Base-by-base conservation (phyloP, 75 land plant species). In the Pseudotsuga menziesii region DNA sequence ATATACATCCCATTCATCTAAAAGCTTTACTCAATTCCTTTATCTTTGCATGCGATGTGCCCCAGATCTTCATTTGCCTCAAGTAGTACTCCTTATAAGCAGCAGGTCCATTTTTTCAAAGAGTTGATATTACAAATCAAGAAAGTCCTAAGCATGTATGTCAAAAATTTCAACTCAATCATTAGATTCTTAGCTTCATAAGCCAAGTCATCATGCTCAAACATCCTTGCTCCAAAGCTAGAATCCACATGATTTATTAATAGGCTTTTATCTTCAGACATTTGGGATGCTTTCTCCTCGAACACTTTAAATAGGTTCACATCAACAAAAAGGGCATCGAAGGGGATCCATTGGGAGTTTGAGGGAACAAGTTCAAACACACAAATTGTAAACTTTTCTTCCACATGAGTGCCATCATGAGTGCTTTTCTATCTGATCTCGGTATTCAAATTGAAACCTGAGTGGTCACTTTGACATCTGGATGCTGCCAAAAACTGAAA, bases 1-100 rank as follows among this genome's bases (percentile, higher is more conserved):
- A 67, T 89, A 89, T 0, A 74, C 77, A 76, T 93, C 94, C 99
- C 99, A 97, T 81, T 97, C 99, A 79, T 91, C 88, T 25, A 97
- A 83, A 88, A 97, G 85, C 77, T 91, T 84, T 74, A n/a, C 81
- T 85, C 32, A 97, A 81, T 39, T 91, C 88, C 74, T 81, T 80
- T 62, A 92, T 95, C 81, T 94, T 94, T 60, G 75, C 88, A 22
- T 83, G 74, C 75, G 99, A 97, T 36, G 93, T 94, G 41, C 91
- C 91, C 99, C 99, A 97, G 52, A 26, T 86, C 66, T 90, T 83
- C 99, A 97, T 91, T 84, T 97, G 99, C 98, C 93, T 94, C 75
- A 86, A 67, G 78, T 94, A 97, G 83, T 97, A 97, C 15, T 86
- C 81, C 76, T 82, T 92, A 79, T 97, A 97, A 25, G 89, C 89